Conservation (phyloP, 2,329 filamentous ascomycete genomes). For the Pseudocercospora crystallina region DNA sequence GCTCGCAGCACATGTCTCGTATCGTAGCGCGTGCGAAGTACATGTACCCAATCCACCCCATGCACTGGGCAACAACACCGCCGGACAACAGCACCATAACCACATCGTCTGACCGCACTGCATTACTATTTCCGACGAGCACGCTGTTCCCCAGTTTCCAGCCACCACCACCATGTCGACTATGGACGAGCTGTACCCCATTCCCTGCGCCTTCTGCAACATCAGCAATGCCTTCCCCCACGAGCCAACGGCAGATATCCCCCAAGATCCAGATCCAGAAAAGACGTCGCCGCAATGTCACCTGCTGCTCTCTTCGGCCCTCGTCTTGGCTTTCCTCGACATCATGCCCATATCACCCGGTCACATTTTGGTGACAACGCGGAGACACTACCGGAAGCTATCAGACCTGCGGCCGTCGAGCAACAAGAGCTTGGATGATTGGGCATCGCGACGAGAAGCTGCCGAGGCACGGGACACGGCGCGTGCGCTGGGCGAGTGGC, state of each 20-base stretch:
- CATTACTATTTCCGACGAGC: too few species aligned
- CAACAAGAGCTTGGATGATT: constrained; percentile 10
- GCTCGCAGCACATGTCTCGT: too few species aligned
- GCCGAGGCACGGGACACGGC: constrained; percentile 23
- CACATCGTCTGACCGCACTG: too few species aligned
- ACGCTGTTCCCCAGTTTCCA: too few species aligned
- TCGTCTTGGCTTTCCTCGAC: constrained; percentile 85
- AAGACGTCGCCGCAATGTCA: constrained; percentile 42
- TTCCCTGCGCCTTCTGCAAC: constrained; percentile 58
- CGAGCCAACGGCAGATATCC: constrained; percentile 39
- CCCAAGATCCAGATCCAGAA: constrained; percentile 35
- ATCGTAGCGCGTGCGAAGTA: too few species aligned
- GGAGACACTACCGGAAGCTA: constrained; percentile 75
- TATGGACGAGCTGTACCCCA: constrained; percentile 40
- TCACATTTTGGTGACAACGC: constrained; percentile 79
- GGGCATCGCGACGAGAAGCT: constrained; percentile 20
- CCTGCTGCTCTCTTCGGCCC: constrained; percentile 73
- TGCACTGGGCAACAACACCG: too few species aligned
- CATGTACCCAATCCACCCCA: too few species aligned
- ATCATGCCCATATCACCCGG: constrained; percentile 84
- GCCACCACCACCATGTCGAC: constrained; percentile 13
- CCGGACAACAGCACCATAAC: too few species aligned
- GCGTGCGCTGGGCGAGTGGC: constrained; percentile 47
- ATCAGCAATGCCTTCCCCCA: constrained; percentile 56
- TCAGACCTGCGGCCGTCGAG: constrained; percentile 57